phyloP scores from a whole-genome alignment of 208 protist species.

The Acanthamoeba lugdunensis region DNA sequence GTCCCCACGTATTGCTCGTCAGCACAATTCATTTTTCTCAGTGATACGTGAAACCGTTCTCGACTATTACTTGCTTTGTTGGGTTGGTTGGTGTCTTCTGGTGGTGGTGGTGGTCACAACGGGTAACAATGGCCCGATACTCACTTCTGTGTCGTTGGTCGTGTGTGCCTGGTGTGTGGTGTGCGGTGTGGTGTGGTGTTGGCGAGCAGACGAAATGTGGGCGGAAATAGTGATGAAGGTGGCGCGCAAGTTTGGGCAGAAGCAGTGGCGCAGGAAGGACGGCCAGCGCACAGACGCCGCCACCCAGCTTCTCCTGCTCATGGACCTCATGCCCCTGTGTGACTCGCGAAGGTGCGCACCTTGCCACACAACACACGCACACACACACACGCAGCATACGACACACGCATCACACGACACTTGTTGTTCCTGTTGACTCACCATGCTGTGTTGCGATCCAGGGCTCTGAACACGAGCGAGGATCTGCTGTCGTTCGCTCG shows the following conservation, averaged over 20 bases:
- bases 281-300: not conserved
- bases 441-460: too few relatives aligned
- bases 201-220: slow-evolving; percentile 24
- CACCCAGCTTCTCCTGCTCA: slow-evolving; percentile 33
- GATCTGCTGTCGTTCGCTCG: slow-evolving; percentile 8
- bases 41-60: too few relatives aligned
- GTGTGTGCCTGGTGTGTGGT: not conserved
- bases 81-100: too few relatives aligned
- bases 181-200: not conserved
- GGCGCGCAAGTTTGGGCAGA: slow-evolving; percentile 4
- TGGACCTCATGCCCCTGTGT: slow-evolving; percentile 45
- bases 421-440: too few relatives aligned
- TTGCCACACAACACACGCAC: too few relatives aligned
- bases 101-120: not conserved
- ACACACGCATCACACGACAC: not conserved
- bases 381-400: too few relatives aligned
- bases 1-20: too few relatives aligned
- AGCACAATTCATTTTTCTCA: not conserved
- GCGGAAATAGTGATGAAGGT: slow-evolving; percentile 12
- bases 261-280: not conserved
- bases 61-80: not conserved
- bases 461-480: slow-evolving; percentile 1
- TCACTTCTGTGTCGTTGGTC: too few relatives aligned
- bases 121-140: too few relatives aligned
- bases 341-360: slow-evolving; percentile 4